Conservation (phyloP, 129 eudicot species). For the Flaveria linearis region DNA sequence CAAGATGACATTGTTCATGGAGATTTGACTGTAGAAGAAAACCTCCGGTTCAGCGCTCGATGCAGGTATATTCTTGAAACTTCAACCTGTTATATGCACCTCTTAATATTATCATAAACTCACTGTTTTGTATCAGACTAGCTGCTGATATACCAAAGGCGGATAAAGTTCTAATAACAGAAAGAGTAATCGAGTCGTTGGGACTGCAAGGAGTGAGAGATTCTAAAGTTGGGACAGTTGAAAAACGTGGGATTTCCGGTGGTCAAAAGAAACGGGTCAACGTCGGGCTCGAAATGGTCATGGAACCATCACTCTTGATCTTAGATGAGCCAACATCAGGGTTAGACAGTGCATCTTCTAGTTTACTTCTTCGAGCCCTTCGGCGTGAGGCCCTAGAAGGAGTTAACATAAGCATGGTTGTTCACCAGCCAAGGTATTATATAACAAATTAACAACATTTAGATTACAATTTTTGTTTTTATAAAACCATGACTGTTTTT, state of each 20-base stretch:
- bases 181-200: conserved; percentile 85
- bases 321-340: conserved; percentile 48
- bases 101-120: not conserved
- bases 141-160: conserved; percentile 80
- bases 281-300: conserved; percentile 44
- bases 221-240: conserved; percentile 43
- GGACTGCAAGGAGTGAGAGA: conserved; percentile 89
- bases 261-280: conserved; percentile 47
- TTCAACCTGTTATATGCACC: not conserved
- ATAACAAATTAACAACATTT: not conserved
- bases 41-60: conserved; percentile 84
- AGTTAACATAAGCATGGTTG: conserved; percentile 49
- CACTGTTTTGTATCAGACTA: conserved; percentile 48
- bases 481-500: conserved; percentile 4
- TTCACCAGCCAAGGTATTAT: conserved; percentile 43
- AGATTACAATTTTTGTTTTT: not conserved
- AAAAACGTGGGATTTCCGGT: conserved; percentile 47
- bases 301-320: conserved; percentile 44
- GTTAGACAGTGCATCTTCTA: conserved; percentile 69
- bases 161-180: conserved; percentile 85
- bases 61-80: conserved; percentile 56
- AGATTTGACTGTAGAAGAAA: conserved; percentile 92
- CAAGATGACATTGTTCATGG: conserved; percentile 98
- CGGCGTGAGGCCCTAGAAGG: conserved; percentile 46
- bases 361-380: conserved; percentile 55